Base-by-base conservation (phyloP, 1,284 basidiomycete species). In the Xerocomus tenax region DNA sequence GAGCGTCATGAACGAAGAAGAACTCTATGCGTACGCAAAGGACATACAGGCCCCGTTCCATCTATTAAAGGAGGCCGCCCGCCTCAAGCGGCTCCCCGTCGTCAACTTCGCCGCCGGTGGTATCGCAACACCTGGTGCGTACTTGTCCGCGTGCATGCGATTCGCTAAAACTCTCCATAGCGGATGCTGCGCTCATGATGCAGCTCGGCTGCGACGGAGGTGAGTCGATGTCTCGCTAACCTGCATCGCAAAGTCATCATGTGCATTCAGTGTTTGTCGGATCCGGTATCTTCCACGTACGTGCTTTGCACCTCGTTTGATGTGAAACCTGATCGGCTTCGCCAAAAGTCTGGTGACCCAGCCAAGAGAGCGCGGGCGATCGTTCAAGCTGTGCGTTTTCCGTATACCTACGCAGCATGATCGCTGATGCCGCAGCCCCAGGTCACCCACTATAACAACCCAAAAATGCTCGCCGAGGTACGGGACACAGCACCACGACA, bases 171-270 rank as follows among this genome's bases (percentile, higher is more conserved):
- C 23, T 44, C 40, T 29, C n/a, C 7, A 51, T 45, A 87, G 87
- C 93, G 57, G 95, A 99, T 68, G 96, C 95, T 19, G 96, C 96
- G 3, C 72, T 99, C 57, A 97, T 98, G 95, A 98, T 98, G 95
- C 94, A 98, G 67, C 81, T 99, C 34, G 94, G 95, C 44, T 94
- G 91, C 68, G 95, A 98, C 66, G 95, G 96, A 76, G 91, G 90
- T 91, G 61, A 57, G 77, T 71, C 36, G 38, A 42, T n/a, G 28
- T 54, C 51, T 47, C 39, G 34, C 23, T 38, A 12, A 25, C 29
- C 29, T 39, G 19, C 19, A 41, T 42, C 58, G 36, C 52, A 40
- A 52, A n/a, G 6, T 52, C 10, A 59, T 42, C 30, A 52, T 40
- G 25, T 53, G 16, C 54, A 8, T 34, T 45, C 60, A 89, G 90